Evolutionary conservation across 2,329 filamentous ascomycete species (phyloP).

Genomic region (Massarina eburnea): DNA sequence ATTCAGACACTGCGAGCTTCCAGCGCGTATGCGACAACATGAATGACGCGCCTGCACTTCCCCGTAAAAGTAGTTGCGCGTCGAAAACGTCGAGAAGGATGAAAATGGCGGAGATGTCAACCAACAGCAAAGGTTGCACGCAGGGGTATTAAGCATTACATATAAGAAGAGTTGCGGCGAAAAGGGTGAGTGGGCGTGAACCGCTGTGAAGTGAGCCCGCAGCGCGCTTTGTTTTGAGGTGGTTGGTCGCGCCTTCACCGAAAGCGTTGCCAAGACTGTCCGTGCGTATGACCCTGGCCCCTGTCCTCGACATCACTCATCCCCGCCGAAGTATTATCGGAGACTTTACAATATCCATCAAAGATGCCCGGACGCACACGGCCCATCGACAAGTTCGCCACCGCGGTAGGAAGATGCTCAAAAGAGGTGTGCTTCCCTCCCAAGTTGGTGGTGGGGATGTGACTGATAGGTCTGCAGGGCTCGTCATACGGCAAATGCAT

Average conservation of each 20-base stretch:
- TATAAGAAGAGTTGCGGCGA: slow-evolving; percentile 16
- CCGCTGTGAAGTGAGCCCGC: background rate
- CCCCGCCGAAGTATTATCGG: no score
- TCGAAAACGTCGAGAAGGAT: slow-evolving; percentile 3
- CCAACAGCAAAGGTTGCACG: background rate
- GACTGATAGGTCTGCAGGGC: slow-evolving; percentile 57
- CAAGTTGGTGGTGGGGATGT: background rate
- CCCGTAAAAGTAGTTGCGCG: slow-evolving; percentile 1
- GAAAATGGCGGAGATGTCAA: background rate
- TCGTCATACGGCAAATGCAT: slow-evolving; percentile 89
- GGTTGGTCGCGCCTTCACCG: slow-evolving; percentile 19
- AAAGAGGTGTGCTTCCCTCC: slow-evolving; percentile 55
- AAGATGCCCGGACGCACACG: slow-evolving; percentile 49
- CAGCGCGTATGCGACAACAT: slow-evolving; percentile 47
- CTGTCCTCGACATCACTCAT: no score
- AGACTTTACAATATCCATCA: no score
- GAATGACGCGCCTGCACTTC: slow-evolving; percentile 24
- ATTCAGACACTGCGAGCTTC: slow-evolving; percentile 34
- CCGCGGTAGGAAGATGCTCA: slow-evolving; percentile 66
- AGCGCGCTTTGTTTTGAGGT: slow-evolving; percentile 35
- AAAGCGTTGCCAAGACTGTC: slow-evolving; percentile 16
- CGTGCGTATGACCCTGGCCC: slow-evolving; percentile 7
- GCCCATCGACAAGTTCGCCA: slow-evolving; percentile 70
- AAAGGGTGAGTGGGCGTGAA: background rate
- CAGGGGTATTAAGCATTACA: slow-evolving; percentile 26